Conservation (phyloP, 805 yeast species). For the Metschnikowia colocasiae region DNA sequence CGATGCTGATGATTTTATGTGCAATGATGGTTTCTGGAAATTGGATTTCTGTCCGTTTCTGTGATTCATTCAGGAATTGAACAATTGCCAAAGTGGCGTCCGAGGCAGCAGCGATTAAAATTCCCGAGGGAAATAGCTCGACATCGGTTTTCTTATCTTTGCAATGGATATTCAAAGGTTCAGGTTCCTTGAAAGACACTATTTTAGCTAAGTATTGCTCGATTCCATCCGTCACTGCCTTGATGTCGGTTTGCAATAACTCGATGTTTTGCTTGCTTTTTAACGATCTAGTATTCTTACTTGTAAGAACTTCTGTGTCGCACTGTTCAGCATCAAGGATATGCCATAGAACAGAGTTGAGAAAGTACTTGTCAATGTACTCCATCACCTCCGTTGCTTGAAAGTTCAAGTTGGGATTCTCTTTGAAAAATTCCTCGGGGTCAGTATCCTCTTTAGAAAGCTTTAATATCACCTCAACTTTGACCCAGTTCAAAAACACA, state of each 20-base stretch:
- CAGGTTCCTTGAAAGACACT: conserved; percentile 14
- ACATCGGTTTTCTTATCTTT: conserved; percentile 5
- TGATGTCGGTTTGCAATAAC: conserved; percentile 5
- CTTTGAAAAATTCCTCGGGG: conserved; percentile 13
- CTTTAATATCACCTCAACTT: conserved; percentile 33
- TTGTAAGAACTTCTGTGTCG: conserved; percentile 9
- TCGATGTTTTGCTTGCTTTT: neutral
- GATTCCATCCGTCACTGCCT: conserved; percentile 23
- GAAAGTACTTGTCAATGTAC: conserved; percentile 12
- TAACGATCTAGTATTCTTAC: neutral
- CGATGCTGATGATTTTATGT: conserved; percentile 9
- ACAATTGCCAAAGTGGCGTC: conserved; percentile 4
- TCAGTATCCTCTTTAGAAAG: conserved; percentile 37
- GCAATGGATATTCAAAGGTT: conserved; percentile 10
- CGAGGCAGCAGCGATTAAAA: conserved; percentile 7
- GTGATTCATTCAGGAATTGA: neutral
- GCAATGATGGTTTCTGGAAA: conserved; percentile 7
- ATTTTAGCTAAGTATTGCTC: conserved; percentile 24
- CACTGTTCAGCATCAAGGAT: conserved; percentile 5
- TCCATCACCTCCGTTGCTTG: conserved; percentile 15
- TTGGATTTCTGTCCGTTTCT: neutral
- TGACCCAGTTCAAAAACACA: conserved; percentile 44
- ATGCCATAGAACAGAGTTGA: conserved; percentile 11
- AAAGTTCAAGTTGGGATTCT: conserved; percentile 15
- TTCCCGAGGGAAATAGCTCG: neutral